These are phyloP conservation scores for Dioszegia aurantiaca DNA, from an alignment of 768 basidiomycete species.

Conservation along the genomic window DNA sequence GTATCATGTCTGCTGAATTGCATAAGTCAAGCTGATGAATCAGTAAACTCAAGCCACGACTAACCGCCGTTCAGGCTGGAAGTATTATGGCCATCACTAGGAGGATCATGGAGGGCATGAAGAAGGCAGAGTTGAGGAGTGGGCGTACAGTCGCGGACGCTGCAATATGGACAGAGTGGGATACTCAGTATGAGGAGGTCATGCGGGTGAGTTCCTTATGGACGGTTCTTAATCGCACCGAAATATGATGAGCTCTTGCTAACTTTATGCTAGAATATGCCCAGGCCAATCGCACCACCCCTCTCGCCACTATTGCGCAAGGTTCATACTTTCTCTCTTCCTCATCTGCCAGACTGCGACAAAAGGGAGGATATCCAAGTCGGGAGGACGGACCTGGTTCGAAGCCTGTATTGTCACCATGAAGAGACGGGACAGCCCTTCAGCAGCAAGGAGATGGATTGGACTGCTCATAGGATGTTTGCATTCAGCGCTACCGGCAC, in stretches of 20 bases:
- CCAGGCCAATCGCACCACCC: background rate
- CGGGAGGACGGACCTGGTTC: no score
- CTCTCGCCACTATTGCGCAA: background rate
- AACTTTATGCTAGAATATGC: background rate
- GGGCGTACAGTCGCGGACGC: background rate
- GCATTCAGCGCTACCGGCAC: no score
- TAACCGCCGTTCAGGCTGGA: background rate
- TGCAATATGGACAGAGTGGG: constrained; percentile 10
- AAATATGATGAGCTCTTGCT: background rate
- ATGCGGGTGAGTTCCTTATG: background rate
- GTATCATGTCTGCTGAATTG: background rate
- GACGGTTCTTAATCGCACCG: no score
- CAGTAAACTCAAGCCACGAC: constrained; percentile 1
- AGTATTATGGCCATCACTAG: background rate
- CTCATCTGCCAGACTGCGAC: no score
- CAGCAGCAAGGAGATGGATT: no score
- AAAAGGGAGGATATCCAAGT: no score
- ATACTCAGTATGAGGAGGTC: background rate
- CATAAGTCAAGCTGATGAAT: background rate
- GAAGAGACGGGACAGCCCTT: no score
- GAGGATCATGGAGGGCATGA: constrained; percentile 4
- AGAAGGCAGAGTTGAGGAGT: background rate
- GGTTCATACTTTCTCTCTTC: background rate
- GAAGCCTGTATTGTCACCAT: no score
- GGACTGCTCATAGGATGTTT: no score